Conservation (phyloP, 106 monocot species). For the Dactylorhiza incarnata region DNA sequence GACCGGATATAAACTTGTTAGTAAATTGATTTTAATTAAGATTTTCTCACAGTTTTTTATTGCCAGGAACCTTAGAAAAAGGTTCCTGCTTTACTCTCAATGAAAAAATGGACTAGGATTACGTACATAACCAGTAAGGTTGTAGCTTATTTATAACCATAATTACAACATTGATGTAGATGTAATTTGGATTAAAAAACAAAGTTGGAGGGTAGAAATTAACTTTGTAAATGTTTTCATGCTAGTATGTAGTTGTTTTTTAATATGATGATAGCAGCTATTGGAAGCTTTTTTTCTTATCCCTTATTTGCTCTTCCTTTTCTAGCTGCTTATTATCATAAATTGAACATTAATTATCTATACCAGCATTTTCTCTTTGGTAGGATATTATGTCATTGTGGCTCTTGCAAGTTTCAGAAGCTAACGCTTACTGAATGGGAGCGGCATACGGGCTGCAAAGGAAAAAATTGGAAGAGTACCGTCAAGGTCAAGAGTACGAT, state of each 20-base stretch:
- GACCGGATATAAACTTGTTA: no score
- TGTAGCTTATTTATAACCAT: background rate
- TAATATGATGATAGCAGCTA: background rate
- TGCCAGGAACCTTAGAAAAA: background rate
- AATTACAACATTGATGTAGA: background rate
- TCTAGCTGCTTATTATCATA: background rate
- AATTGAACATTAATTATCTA: background rate
- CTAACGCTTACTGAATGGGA: conserved; percentile 73
- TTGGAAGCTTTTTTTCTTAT: background rate
- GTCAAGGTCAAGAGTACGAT: conserved; percentile 67
- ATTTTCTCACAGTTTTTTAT: background rate
- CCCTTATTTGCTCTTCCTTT: background rate
- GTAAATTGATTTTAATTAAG: background rate
- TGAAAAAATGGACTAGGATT: background rate
- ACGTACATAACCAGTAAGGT: background rate
- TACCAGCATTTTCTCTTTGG: background rate
- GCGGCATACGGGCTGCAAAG: conserved; percentile 84
- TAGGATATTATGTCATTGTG: conserved; percentile 78
- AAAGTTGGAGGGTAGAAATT: background rate
- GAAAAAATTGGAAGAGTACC: conserved; percentile 82
- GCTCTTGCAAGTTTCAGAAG: conserved; percentile 53
- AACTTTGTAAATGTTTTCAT: background rate
- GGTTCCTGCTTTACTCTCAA: background rate
- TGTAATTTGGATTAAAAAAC: background rate
- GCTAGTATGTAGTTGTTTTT: background rate